Evolutionary conservation across 2,329 filamentous ascomycete species (phyloP), one percentile per base, ranked within the genome.

Genomic region (Biscogniauxia mediterranea): DNA sequence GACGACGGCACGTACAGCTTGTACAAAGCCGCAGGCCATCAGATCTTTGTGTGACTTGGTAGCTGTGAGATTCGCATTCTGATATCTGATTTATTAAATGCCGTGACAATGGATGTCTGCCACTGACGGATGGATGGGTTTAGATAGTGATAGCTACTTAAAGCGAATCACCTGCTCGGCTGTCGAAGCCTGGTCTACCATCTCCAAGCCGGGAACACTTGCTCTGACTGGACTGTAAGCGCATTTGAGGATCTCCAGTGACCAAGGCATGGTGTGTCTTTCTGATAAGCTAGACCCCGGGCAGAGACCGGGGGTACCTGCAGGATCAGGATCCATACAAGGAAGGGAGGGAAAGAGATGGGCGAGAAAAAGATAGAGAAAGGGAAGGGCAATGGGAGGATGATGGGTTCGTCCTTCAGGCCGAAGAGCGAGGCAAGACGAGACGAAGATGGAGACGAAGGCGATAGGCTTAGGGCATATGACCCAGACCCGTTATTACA

Each of bases 241-340:
- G 58, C 59, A 63, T 55, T 55, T 17, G 11, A 52, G 19, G 50
- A 52, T 52, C 9, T 21, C 38, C 38, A 46, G 38, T 46, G 38
- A 25, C 50, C 50, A 57, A 63, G 61, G 61, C 63, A 66, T 64
- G 62, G 66, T 32, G 19, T 55, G 61, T 59, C 54, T 28, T 54
- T 56, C 57, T 62, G 61, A 61, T 67, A 56, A 56, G 59, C 60
- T 60, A 38, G 55, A 53, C 54, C 61, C 65, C 52, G 25, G 5
- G 25, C 25, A 28, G 20, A 20, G 25, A 46, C 38, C 49, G 49
- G 64, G 64, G 67, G 67, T 68, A 69, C 64, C 67, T 69, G 67
- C 67, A 69, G 67, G 60, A 69, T 66, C 62, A 65, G 64, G 62
- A 66, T 9, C 28, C 7, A 32, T 13, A 68, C 5, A 23, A 61